These are phyloP conservation scores for Pythium sp. DNA, from an alignment of 352 stramenopile species.

Conservation along the genomic window DNA sequence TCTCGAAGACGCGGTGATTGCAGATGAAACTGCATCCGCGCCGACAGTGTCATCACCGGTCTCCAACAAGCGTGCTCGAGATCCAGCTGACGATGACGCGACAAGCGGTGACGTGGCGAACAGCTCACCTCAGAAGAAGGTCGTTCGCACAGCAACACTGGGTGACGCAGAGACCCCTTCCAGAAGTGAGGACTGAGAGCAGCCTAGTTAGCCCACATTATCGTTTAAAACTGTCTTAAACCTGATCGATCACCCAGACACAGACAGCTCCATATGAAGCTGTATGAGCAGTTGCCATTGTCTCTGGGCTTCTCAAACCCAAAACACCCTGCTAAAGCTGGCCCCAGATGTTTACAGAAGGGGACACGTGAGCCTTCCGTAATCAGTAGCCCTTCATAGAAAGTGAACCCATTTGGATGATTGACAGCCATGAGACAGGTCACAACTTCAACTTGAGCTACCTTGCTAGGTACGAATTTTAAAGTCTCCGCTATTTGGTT, in stretches of 20 bases:
- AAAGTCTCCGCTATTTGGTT: neutral
- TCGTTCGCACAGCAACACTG: neutral
- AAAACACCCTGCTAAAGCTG: no score
- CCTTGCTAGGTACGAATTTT: neutral
- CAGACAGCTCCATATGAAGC: neutral
- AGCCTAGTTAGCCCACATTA: neutral
- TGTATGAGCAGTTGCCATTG: neutral
- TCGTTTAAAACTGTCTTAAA: neutral
- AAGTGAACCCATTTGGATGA: neutral
- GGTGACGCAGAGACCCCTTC: neutral
- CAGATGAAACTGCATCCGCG: neutral
- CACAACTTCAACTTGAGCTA: neutral
- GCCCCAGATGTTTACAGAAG: neutral
- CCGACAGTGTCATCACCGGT: neutral
- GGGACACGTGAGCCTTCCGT: neutral
- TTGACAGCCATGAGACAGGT: neutral
- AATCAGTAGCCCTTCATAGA: neutral
- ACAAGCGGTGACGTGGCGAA: neutral
- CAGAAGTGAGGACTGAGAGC: neutral
- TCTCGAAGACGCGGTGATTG: neutral
- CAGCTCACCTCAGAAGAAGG: constrained; percentile 14
- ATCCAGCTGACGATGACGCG: neutral
- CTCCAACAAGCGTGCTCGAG: constrained; percentile 14
- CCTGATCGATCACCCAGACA: neutral
- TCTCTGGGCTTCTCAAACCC: neutral